These are phyloP conservation scores for Coemansia asiatica DNA, from an alignment of 192 early-diverging fungal genomes.

Conservation along the genomic window DNA sequence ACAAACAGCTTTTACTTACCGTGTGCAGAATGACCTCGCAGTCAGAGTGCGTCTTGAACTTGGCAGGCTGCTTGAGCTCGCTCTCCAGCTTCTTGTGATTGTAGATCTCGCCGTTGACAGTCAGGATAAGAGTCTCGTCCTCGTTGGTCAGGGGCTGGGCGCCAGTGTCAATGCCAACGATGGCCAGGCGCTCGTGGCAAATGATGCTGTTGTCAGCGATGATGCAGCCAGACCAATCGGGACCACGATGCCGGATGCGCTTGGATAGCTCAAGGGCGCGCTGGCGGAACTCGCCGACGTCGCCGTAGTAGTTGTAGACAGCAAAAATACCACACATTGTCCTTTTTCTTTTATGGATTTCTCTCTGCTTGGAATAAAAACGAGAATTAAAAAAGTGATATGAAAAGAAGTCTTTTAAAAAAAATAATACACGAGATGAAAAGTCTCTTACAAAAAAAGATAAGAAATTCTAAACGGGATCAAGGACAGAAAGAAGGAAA, in stretches of 20 bases:
- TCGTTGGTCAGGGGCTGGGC: conserved; percentile 95
- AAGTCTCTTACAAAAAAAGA: background rate
- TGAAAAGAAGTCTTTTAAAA: no score
- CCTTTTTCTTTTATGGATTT: background rate
- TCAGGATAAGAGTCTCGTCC: conserved; percentile 82
- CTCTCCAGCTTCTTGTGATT: conserved; percentile 88
- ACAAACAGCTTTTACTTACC: no score
- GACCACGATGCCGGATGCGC: conserved; percentile 88
- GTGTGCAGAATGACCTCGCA: conserved; percentile 95
- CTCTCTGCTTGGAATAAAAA: background rate
- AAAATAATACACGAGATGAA: background rate
- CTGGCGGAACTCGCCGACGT: conserved; percentile 73
- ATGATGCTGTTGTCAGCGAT: conserved; percentile 82
- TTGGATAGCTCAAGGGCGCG: conserved; percentile 80
- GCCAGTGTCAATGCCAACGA: conserved; percentile 95
- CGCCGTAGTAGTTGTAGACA: conserved; percentile 83
- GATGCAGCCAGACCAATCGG: conserved; percentile 96
- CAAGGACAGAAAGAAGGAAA: conserved; percentile 4
- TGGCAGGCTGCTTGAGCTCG: conserved; percentile 65
- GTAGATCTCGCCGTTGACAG: conserved; percentile 99
- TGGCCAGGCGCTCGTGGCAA: conserved; percentile 97
- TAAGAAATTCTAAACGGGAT: conserved; percentile 1
- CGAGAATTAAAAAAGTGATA: background rate
- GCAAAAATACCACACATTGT: conserved; percentile 98
- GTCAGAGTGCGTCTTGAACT: conserved; percentile 96